Evolutionary conservation across 2,329 filamentous ascomycete genomes (phyloP).

Genomic region (Cordyceps militaris): DNA sequence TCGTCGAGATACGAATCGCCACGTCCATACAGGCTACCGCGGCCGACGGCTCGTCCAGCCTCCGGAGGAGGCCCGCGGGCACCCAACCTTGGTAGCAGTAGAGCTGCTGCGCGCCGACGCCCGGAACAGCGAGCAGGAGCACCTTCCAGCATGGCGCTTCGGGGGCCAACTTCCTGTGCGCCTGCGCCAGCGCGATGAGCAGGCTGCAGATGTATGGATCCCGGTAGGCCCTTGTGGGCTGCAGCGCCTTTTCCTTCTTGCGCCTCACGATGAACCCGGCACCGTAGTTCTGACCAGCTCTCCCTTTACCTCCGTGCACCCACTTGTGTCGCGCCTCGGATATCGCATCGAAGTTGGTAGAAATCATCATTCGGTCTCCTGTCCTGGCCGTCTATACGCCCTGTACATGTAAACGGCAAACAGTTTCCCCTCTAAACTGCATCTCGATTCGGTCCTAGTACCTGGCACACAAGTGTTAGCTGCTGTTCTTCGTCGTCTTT

Average conservation of each 20-base stretch:
- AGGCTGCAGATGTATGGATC: conserved; percentile 5
- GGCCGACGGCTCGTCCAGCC: not conserved
- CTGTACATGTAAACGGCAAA: not conserved
- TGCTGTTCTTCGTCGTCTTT: not conserved
- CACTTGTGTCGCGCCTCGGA: not conserved
- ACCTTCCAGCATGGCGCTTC: not conserved
- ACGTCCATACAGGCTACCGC: not conserved
- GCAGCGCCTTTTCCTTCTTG: not conserved
- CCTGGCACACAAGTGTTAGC: not conserved
- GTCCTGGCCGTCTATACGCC: not conserved
- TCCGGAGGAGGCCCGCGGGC: not conserved
- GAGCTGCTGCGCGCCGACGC: not conserved
- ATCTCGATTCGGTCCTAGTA: not conserved
- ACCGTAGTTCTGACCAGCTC: not conserved
- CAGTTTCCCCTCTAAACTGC: not conserved
- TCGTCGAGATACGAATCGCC: not conserved
- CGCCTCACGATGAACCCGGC: not conserved
- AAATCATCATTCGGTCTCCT: not conserved
- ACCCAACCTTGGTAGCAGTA: conserved; percentile 1
- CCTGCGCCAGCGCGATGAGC: not conserved
- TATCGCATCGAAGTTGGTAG: not conserved
- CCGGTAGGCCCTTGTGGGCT: not conserved
- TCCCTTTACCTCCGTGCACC: not conserved
- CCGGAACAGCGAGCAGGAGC: not conserved
- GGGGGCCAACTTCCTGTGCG: not conserved